Percentiles rank a stretch among this genome's conserved stretches.
Conservation (phyloP, 768 basidiomycete species). For the Amanita inopinata region DNA sequence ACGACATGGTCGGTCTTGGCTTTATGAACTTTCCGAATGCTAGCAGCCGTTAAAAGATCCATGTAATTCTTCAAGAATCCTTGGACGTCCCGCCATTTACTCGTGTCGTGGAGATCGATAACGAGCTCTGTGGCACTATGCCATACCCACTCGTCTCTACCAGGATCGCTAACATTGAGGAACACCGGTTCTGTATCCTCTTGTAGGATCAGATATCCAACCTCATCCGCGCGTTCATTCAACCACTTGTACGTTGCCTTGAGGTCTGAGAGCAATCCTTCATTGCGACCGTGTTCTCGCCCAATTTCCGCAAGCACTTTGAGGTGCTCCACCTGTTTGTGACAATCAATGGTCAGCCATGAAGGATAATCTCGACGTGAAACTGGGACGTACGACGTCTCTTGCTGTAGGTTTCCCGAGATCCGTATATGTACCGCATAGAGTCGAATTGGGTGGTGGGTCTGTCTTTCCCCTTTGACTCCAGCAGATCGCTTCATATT, state of each 20-base stretch:
- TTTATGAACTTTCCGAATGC: constrained; percentile 18
- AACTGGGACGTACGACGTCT: constrained; percentile 38
- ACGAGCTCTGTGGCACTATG: constrained; percentile 27
- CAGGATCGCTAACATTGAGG: constrained; percentile 36
- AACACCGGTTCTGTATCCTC: constrained; percentile 23
- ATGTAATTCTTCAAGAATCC: constrained; percentile 24
- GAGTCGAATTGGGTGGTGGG: constrained; percentile 21
- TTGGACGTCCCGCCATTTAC: constrained; percentile 21
- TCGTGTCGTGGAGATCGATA: constrained; percentile 24
- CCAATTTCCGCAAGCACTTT: constrained; percentile 23
- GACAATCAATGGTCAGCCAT: not conserved
- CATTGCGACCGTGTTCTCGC: constrained; percentile 15
- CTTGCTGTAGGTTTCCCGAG: constrained; percentile 29
- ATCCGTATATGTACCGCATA: constrained; percentile 18
- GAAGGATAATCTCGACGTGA: too few relatives aligned
- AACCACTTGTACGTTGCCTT: constrained; percentile 36
- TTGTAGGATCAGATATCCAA: constrained; percentile 12
- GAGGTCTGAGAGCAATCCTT: constrained; percentile 26
- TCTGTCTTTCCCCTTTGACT: constrained; percentile 31
- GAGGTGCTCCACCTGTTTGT: constrained; percentile 32
- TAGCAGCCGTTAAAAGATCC: constrained; percentile 23
- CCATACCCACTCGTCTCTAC: constrained; percentile 28
- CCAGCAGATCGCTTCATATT: constrained; percentile 36
- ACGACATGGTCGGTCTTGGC: constrained; percentile 10
- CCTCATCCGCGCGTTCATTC: constrained; percentile 18